Evolutionary conservation across 2,329 filamentous ascomycete species (phyloP).

Genomic region (Pseudogymnoascus sp.): DNA sequence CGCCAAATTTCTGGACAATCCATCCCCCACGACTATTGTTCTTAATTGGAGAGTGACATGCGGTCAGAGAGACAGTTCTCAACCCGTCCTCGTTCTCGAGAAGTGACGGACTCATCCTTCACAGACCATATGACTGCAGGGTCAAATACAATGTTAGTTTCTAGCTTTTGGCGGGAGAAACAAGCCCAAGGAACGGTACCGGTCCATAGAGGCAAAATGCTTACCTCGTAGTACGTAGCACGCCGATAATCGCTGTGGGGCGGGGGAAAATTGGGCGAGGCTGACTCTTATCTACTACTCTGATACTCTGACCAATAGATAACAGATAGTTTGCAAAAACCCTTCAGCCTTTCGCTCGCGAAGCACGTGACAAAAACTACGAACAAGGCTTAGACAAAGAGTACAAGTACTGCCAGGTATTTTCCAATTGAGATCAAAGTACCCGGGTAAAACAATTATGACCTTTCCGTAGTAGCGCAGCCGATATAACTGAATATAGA

Average conservation of each 20-base stretch:
- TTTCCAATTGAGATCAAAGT: background rate
- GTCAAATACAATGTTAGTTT: background rate
- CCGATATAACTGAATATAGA: background rate
- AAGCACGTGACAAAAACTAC: background rate
- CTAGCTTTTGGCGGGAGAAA: slow-evolving; percentile 4
- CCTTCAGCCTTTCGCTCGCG: slow-evolving; percentile 5
- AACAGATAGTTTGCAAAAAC: background rate
- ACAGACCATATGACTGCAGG: slow-evolving; percentile 1
- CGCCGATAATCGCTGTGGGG: slow-evolving; percentile 11
- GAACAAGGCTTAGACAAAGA: background rate
- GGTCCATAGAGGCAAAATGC: background rate
- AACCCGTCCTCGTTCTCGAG: slow-evolving; percentile 10
- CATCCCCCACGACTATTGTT: slow-evolving; percentile 45
- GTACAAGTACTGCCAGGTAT: background rate
- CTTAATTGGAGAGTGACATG: slow-evolving; percentile 16
- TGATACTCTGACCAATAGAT: background rate
- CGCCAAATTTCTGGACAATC: slow-evolving; percentile 93
- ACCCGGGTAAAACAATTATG: background rate
- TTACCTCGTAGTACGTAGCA: slow-evolving; percentile 8
- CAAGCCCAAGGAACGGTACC: background rate
- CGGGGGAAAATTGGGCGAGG: slow-evolving; percentile 6
- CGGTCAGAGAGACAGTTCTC: slow-evolving; percentile 3
- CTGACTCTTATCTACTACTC: slow-evolving; percentile 1
- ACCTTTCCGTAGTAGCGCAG: background rate
- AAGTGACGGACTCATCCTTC: slow-evolving; percentile 13